Percentiles rank a stretch among this genome's conserved stretches.
Conservation (phyloP, 169 alveolate species). For the Eimeria maxima region DNA sequence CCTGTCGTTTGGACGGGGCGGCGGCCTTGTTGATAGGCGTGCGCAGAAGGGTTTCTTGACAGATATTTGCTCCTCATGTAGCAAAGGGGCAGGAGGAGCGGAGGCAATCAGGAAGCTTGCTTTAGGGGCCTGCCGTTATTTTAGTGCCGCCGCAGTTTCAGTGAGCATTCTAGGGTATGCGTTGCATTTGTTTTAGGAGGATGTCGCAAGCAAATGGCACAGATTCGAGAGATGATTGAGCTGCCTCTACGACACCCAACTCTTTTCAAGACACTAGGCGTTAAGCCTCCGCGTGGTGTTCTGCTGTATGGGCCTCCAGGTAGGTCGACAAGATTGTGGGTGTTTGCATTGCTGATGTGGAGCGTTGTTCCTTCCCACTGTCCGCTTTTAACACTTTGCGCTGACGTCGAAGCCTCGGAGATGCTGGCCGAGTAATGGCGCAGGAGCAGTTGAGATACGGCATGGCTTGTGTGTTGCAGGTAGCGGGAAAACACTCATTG, state of each 20-base stretch:
- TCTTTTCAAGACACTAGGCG: slow-evolving; percentile 99
- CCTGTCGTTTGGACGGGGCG: background rate
- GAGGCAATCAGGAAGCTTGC: slow-evolving; percentile 99
- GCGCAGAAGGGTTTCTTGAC: background rate
- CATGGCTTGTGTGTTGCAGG: slow-evolving; percentile 16
- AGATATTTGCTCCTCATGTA: background rate
- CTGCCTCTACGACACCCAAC: slow-evolving; percentile 99
- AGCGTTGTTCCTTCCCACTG: background rate
- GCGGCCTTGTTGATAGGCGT: background rate
- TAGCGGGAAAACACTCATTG: slow-evolving; percentile 99
- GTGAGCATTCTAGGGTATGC: background rate
- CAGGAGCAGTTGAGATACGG: background rate
- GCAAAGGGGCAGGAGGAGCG: slow-evolving; percentile 99
- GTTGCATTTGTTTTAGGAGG: slow-evolving; percentile 90
- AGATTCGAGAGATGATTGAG: slow-evolving; percentile 99
- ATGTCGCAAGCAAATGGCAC: slow-evolving; percentile 99
- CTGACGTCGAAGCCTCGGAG: background rate
- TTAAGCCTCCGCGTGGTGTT: slow-evolving; percentile 99
- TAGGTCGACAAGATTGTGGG: background rate
- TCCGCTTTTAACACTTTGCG: background rate
- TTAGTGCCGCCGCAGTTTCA: background rate
- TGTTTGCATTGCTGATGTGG: background rate
- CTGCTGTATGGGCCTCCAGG: slow-evolving; percentile 99
- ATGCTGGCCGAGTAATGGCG: background rate
- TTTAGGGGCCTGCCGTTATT: slow-evolving; percentile 90